Conservation (phyloP, 108 stramenopile genomes). For the Skeletonema costatum region DNA sequence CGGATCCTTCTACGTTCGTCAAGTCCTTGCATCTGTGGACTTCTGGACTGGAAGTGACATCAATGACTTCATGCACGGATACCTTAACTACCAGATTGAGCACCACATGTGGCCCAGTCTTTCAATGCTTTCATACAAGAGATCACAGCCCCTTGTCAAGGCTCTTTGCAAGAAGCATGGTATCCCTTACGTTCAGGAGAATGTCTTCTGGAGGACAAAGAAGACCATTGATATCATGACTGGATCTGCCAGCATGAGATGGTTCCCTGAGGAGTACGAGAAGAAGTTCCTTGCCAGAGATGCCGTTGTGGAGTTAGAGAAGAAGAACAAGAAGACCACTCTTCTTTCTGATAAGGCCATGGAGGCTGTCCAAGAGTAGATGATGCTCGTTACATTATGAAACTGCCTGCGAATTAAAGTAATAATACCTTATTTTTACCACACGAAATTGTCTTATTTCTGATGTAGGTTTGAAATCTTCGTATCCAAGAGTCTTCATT, state of each 20-base stretch:
- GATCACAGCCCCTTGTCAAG: constrained; percentile 72
- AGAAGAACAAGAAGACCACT: constrained; percentile 39
- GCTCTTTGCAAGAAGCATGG: constrained; percentile 82
- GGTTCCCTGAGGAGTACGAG: constrained; percentile 82
- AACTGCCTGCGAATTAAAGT: background rate
- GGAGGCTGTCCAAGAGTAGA: constrained; percentile 38
- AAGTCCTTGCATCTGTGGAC: constrained; percentile 85
- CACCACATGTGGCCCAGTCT: constrained; percentile 92
- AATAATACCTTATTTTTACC: background rate
- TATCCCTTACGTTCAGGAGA: constrained; percentile 89
- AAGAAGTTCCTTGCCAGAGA: constrained; percentile 56
- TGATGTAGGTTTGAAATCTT: no score
- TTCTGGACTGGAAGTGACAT: constrained; percentile 77
- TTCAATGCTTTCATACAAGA: constrained; percentile 87
- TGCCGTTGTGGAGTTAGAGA: constrained; percentile 47
- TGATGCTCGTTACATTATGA: background rate
- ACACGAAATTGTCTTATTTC: no score
- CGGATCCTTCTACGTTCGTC: constrained; percentile 87
- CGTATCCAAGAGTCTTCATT: no score
- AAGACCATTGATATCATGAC: constrained; percentile 90
- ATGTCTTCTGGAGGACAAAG: constrained; percentile 74
- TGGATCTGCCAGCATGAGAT: constrained; percentile 79
- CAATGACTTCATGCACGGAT: constrained; percentile 88
- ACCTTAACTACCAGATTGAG: constrained; percentile 92
- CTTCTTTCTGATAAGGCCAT: constrained; percentile 48